Evolutionary conservation across 2,329 filamentous ascomycete genomes (phyloP).

Genomic region (Colletotrichum acutatum): DNA sequence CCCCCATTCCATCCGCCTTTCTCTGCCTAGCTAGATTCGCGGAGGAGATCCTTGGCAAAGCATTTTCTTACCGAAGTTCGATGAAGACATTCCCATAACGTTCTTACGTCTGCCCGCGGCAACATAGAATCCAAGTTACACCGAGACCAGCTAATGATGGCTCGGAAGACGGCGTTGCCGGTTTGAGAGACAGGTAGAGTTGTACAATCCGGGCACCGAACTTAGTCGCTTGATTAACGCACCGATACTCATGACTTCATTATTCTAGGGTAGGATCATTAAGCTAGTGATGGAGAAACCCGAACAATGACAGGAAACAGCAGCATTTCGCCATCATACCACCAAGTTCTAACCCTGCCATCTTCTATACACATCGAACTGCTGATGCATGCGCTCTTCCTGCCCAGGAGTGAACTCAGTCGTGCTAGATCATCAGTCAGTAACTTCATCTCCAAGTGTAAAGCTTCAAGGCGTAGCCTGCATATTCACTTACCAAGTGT

Average conservation of each 20-base stretch:
- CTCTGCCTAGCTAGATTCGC: neutral
- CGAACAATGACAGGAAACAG: neutral
- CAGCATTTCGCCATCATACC: neutral
- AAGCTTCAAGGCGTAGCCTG: neutral
- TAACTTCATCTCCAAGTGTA: neutral
- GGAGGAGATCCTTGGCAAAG: neutral
- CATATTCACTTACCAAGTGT: conserved; percentile 38
- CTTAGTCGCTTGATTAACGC: too few species aligned
- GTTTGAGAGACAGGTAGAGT: conserved; percentile 48
- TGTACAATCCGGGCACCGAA: too few species aligned
- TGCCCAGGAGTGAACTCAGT: conserved; percentile 30
- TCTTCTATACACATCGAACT: conserved; percentile 15
- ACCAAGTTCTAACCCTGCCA: neutral
- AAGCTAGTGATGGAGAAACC: neutral
- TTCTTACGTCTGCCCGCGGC: conserved; percentile 50
- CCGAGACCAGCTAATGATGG: conserved; percentile 63
- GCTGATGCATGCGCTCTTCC: conserved; percentile 29
- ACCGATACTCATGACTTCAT: too few species aligned
- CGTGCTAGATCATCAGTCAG: conserved; percentile 12
- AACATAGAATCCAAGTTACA: conserved; percentile 53
- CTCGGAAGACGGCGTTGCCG: conserved; percentile 61
- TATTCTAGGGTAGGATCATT: too few species aligned
- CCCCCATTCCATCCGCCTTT: neutral
- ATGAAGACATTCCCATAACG: conserved; percentile 52
- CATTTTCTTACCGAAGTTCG: conserved; percentile 40